A percentile compares a stretch with the other conserved stretches of the same genome.
Evolutionary conservation across 2,329 filamentous ascomycete species (phyloP).

Genomic region (Colletotrichum sp.): DNA sequence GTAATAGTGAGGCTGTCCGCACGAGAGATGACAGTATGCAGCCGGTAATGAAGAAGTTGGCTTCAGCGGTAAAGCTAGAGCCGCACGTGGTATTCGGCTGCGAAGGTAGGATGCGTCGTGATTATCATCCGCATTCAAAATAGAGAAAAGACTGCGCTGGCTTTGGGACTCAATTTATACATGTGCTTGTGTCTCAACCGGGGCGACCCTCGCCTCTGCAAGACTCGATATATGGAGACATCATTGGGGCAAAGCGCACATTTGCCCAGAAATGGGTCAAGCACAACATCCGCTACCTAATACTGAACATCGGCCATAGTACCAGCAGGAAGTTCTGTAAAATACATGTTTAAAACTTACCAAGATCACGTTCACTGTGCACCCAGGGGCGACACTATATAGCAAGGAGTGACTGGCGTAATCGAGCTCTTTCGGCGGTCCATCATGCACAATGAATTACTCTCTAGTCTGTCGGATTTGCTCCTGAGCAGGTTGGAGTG

Average conservation of each 20-base stretch:
- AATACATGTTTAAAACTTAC: accelerated
- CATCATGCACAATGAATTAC: background rate
- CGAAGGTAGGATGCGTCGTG: background rate
- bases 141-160: background rate
- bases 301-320: background rate
- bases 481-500: background rate
- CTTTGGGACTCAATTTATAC: background rate
- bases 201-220: background rate
- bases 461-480: background rate
- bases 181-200: background rate
- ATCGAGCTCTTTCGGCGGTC: background rate
- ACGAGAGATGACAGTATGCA: background rate
- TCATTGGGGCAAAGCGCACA: background rate
- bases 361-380: background rate
- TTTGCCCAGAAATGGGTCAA: background rate
- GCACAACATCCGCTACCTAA: background rate
- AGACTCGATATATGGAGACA: background rate
- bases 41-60: background rate
- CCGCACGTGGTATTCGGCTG: background rate
- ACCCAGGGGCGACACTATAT: background rate
- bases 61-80: background rate
- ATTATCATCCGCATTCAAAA: background rate
- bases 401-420: background rate
- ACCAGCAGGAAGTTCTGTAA: background rate
- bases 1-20: background rate